Evolutionary conservation across 2,329 filamentous ascomycete genomes (phyloP).

Genomic region (Penicillium sp.): DNA sequence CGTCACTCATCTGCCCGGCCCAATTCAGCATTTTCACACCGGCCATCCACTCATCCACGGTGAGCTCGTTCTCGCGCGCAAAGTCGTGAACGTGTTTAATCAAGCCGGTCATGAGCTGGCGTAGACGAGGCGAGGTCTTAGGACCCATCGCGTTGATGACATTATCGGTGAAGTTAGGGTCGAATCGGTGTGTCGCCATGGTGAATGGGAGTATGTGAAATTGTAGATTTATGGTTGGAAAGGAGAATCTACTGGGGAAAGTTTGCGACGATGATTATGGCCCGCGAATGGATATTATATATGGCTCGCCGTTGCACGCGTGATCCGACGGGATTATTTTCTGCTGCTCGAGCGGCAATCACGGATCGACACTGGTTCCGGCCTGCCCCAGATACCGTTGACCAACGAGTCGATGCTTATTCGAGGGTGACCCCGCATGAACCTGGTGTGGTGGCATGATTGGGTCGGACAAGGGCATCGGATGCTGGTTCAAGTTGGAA

Average conservation of each 20-base stretch:
- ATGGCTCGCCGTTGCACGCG: slow-evolving; percentile 5
- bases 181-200: slow-evolving; percentile 41
- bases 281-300: slow-evolving; percentile 9
- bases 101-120: slow-evolving; percentile 61
- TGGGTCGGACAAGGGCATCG: slow-evolving; percentile 10
- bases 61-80: slow-evolving; percentile 62
- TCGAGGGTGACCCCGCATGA: slow-evolving; percentile 27
- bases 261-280: neutral
- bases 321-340: slow-evolving; percentile 20
- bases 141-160: slow-evolving; percentile 77
- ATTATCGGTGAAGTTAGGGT: slow-evolving; percentile 64
- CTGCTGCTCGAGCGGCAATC: slow-evolving; percentile 8
- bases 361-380: slow-evolving; percentile 9
- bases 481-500: slow-evolving; percentile 2
- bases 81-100: slow-evolving; percentile 64
- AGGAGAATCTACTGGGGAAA: neutral
- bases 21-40: slow-evolving; percentile 64
- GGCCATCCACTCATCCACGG: slow-evolving; percentile 63
- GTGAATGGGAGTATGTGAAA: slow-evolving; percentile 4
- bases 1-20: slow-evolving; percentile 66
- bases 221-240: neutral
- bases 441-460: slow-evolving; percentile 16
- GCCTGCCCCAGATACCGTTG: slow-evolving; percentile 8
- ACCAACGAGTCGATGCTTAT: slow-evolving; percentile 26
- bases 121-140: slow-evolving; percentile 68